Percentiles rank a stretch among this genome's conserved stretches.
Conservation (phyloP, 2,329 filamentous ascomycete genomes). For the Monosporascus ibericus region DNA sequence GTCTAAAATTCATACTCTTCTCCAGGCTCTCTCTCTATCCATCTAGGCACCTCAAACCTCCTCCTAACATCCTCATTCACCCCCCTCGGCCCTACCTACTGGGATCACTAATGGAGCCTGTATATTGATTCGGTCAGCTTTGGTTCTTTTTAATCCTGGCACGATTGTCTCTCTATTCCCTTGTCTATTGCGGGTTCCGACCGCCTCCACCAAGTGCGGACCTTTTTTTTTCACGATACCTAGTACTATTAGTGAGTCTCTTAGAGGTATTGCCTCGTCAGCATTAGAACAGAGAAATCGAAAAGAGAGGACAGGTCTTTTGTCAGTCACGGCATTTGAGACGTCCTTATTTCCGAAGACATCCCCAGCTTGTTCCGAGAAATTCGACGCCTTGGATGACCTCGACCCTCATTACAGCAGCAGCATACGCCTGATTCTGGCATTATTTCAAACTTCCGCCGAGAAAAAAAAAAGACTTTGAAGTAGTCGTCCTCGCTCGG, state of each 20-base stretch:
- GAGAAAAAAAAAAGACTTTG: neutral
- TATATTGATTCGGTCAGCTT: constrained; percentile 29
- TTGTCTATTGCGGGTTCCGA: constrained; percentile 15
- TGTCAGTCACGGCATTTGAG: neutral
- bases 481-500: neutral
- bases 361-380: neutral
- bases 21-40: constrained; percentile 19
- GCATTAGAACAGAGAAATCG: neutral
- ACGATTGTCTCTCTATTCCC: constrained; percentile 9
- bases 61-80: neutral
- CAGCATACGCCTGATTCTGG: neutral
- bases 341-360: neutral
- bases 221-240: neutral
- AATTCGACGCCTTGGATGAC: neutral
- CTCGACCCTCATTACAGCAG: neutral
- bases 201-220: constrained; percentile 2
- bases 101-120: constrained; percentile 29
- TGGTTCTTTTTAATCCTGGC: constrained; percentile 22
- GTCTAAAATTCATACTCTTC: constrained; percentile 21
- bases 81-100: neutral
- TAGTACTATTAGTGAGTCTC: neutral
- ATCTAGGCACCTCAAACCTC: neutral
- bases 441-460: neutral
- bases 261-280: neutral
- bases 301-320: neutral